These are phyloP conservation scores for Eucalyptus regnans DNA, from an alignment of 345 rosid species.

Conservation along the genomic window DNA sequence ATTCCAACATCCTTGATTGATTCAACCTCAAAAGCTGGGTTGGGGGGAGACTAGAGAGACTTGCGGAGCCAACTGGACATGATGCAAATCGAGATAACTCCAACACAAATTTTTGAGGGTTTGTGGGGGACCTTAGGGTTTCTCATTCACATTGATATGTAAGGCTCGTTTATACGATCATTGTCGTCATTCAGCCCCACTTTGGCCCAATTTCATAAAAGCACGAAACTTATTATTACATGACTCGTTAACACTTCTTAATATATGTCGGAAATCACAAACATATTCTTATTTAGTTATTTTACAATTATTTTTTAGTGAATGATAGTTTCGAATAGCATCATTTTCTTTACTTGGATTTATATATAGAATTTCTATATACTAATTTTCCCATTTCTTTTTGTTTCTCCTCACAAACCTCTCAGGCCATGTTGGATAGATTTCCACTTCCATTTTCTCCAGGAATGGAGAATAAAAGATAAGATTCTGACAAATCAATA, in stretches of 20 bases:
- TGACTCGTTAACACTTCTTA: not conserved
- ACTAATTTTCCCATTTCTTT: not conserved
- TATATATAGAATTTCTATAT: not conserved
- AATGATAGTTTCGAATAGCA: not conserved
- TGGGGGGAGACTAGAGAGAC: not conserved
- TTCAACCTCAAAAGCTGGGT: not conserved
- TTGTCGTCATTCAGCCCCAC: not conserved
- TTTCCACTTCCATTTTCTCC: not conserved
- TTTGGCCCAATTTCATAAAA: not conserved
- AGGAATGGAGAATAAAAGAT: not conserved
- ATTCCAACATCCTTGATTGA: not conserved
- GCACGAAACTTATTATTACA: too few species aligned
- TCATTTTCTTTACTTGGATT: not conserved
- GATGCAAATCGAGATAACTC: not conserved
- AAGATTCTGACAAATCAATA: not conserved
- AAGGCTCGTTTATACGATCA: not conserved
- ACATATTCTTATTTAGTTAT: not conserved
- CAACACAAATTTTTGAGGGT: not conserved
- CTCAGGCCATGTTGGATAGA: not conserved
- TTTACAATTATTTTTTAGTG: rapidly evolving
- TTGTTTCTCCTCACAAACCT: not conserved
- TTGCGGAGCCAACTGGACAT: not conserved
- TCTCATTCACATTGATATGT: not conserved
- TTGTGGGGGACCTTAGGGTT: not conserved
- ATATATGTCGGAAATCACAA: not conserved